Evolutionary conservation across 1,284 basidiomycete species (phyloP).

Genomic region (Psilocybe mexicana): DNA sequence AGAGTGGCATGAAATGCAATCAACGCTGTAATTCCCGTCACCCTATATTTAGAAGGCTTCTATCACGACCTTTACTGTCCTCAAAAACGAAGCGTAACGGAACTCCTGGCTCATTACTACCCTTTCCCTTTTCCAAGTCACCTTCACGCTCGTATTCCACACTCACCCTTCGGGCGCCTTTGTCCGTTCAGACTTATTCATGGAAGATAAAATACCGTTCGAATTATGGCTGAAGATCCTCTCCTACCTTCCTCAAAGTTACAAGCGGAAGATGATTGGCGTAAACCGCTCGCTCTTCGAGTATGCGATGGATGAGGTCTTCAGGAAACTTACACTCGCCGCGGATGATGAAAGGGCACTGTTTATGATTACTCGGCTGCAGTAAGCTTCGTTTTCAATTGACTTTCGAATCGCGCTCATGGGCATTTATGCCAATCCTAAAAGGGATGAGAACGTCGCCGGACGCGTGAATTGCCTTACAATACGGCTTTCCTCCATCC

Average conservation of each 20-base stretch:
- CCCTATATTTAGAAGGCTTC: background rate
- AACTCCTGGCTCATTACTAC: background rate
- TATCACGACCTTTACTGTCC: background rate
- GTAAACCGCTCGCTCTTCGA: constrained; percentile 22
- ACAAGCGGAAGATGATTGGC: constrained; percentile 15
- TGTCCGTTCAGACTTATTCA: background rate
- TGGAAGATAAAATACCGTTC: constrained; percentile 8
- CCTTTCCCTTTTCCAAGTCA: background rate
- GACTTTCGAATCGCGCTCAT: background rate
- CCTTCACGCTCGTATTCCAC: no score
- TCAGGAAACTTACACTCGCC: constrained; percentile 23
- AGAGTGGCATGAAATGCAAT: background rate
- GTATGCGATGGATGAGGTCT: constrained; percentile 21
- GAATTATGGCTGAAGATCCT: constrained; percentile 21
- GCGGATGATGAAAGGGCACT: constrained; percentile 15
- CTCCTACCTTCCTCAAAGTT: constrained; percentile 14
- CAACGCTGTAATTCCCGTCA: background rate
- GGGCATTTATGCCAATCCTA: background rate
- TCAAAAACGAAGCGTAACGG: background rate
- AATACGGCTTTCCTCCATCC: constrained; percentile 23
- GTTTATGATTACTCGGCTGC: constrained; percentile 12
- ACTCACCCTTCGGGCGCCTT: background rate
- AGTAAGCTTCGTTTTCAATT: constrained; percentile 7
- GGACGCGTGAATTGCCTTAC: constrained; percentile 23
- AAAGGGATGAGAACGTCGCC: constrained; percentile 18